phyloP scores from a whole-genome alignment of 2,329 filamentous ascomycete species.

The Talaromyces sp. region DNA sequence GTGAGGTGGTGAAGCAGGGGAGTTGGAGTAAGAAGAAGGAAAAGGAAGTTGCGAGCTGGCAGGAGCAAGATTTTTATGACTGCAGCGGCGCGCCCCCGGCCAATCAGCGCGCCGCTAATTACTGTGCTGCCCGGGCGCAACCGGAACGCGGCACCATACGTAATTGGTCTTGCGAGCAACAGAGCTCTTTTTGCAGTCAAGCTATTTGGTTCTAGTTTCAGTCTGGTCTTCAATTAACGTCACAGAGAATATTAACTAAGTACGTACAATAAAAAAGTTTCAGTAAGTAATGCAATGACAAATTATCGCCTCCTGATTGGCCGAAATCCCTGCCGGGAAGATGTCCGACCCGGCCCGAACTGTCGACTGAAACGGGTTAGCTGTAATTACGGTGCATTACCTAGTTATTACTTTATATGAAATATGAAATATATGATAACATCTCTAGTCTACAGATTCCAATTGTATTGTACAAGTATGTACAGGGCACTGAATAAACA shows the following conservation, averaged over 20 bases:
- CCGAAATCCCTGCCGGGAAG: background rate
- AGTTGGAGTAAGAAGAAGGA: constrained; percentile 6
- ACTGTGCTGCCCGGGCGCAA: constrained; percentile 24
- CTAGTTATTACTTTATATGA: no score
- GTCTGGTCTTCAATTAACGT: no score
- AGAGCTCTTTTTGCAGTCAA: no score
- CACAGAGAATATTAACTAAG: background rate
- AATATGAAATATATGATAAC: no score
- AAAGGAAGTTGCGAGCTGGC: constrained; percentile 15
- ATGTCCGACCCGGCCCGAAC: background rate
- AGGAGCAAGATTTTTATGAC: constrained; percentile 24
- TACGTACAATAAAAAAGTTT: background rate
- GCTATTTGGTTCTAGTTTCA: no score
- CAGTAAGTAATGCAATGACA: background rate
- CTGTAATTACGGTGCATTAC: no score
- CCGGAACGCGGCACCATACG: constrained; percentile 17
- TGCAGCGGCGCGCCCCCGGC: constrained; percentile 20
- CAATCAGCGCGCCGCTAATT: constrained; percentile 33
- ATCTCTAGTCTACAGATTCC: background rate
- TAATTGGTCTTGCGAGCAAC: background rate
- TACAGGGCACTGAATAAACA: background rate
- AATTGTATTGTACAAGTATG: background rate
- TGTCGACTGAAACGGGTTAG: background rate
- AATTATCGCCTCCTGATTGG: background rate
- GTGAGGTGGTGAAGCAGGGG: background rate